These are phyloP conservation scores for Yamadazyma triangularis DNA, from an alignment of 1,139 yeast species.

Conservation along the genomic window DNA sequence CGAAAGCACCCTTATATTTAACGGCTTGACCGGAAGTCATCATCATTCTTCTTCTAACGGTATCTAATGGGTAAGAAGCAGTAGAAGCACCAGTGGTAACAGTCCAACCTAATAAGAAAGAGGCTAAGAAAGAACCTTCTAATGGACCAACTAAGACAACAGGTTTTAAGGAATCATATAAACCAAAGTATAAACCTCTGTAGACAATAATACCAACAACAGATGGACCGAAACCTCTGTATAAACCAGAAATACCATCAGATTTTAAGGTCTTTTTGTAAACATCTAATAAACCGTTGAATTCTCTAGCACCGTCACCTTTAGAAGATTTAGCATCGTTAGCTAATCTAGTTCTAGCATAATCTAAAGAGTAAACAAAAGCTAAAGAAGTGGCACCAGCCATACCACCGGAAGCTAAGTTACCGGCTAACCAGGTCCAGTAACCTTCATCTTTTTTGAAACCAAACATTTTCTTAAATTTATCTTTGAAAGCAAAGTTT, in stretches of 20 bases:
- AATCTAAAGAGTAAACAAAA: constrained; percentile 52
- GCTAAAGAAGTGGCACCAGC: constrained; percentile 55
- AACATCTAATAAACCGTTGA: constrained; percentile 52
- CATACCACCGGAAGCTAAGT: constrained; percentile 54
- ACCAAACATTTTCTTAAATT: constrained; percentile 49
- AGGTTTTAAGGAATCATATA: constrained; percentile 52
- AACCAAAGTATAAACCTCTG: constrained; percentile 56
- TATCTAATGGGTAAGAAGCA: constrained; percentile 53
- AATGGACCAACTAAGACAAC: constrained; percentile 53
- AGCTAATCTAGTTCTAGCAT: constrained; percentile 54
- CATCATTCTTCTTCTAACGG: constrained; percentile 56
- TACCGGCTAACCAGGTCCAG: constrained; percentile 52
- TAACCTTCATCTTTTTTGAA: constrained; percentile 48
- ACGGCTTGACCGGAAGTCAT: constrained; percentile 55
- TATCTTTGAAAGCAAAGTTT: constrained; percentile 52
- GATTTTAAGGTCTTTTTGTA: constrained; percentile 51
- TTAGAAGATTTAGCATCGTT: constrained; percentile 51
- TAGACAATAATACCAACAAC: constrained; percentile 50
- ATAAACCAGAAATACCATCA: constrained; percentile 54
- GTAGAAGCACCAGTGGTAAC: constrained; percentile 54
- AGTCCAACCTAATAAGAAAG: constrained; percentile 54
- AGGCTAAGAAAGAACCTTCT: constrained; percentile 52
- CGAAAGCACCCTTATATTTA: constrained; percentile 49
- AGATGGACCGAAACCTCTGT: constrained; percentile 57
- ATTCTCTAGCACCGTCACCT: constrained; percentile 46